Evolutionary conservation across 2,329 filamentous ascomycete species (phyloP).

Genomic region (Westerdykella sp.): DNA sequence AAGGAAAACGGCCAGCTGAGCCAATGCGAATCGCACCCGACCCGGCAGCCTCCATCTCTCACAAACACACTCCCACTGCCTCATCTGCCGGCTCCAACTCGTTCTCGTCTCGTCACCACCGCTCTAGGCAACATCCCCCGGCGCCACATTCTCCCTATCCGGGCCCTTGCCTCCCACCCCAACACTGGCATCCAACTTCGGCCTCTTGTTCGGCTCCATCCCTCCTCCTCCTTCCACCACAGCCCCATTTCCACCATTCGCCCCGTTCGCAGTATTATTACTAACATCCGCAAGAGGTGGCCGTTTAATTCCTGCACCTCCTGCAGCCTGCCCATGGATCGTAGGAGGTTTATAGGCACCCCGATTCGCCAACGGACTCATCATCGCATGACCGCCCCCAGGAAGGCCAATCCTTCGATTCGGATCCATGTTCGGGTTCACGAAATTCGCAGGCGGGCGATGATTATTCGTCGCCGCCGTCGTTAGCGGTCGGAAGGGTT

Average conservation of each 20-base stretch:
- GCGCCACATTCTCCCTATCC: no score
- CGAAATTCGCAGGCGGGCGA: conserved; percentile 36
- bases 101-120: not conserved
- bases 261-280: conserved; percentile 31
- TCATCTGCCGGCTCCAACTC: conserved; percentile 5
- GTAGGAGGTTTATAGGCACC: conserved; percentile 42
- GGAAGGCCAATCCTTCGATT: conserved; percentile 48
- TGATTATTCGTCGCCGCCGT: not conserved
- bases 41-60: not conserved
- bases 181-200: not conserved
- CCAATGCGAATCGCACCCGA: no score
- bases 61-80: conserved; percentile 29
- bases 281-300: conserved; percentile 43
- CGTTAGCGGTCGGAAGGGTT: conserved; percentile 10
- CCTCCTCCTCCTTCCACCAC: no score
- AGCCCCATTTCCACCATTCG: not conserved
- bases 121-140: no score
- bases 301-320: conserved; percentile 25
- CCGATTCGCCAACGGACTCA: conserved; percentile 41
- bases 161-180: no score
- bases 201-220: not conserved
- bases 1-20: no score
- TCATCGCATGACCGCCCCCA: conserved; percentile 32
- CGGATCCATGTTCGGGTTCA: conserved; percentile 45
- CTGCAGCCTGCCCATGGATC: not conserved